A percentile compares a stretch with the other conserved stretches of the same genome.
Conservation (phyloP, 352 stramenopile species). For the Phytopythium kandeliae region DNA sequence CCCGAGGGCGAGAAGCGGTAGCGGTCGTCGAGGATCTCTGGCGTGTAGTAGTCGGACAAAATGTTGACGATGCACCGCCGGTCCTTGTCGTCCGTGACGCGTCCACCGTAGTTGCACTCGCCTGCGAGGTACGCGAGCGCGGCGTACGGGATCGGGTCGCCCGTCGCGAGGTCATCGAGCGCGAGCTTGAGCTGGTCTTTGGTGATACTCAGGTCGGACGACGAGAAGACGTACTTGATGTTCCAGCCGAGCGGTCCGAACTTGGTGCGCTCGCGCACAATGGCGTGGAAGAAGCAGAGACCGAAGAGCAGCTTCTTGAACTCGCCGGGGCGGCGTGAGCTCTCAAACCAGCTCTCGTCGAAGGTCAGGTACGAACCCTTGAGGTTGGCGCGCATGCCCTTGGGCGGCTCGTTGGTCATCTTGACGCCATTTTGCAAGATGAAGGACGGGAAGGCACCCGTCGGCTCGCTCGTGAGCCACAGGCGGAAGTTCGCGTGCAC, state of each 20-base stretch:
- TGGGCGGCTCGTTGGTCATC: constrained; percentile 95
- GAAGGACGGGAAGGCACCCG: constrained; percentile 90
- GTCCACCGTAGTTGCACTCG: constrained; percentile 94
- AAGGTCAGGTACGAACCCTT: constrained; percentile 89
- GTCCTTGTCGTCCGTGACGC: constrained; percentile 94
- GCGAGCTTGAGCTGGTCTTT: constrained; percentile 85
- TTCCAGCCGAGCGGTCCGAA: constrained; percentile 86
- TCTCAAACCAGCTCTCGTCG: constrained; percentile 68
- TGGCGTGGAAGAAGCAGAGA: constrained; percentile 92
- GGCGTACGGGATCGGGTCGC: constrained; percentile 84
- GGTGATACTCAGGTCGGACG: constrained; percentile 78
- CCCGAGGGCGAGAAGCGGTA: constrained; percentile 85
- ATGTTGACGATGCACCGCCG: constrained; percentile 83
- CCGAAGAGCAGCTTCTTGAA: constrained; percentile 87
- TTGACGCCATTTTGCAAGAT: constrained; percentile 93
- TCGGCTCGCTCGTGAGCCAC: constrained; percentile 94
- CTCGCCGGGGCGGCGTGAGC: constrained; percentile 42
- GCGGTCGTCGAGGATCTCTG: constrained; percentile 61
- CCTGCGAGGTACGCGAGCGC: constrained; percentile 89
- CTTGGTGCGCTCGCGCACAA: constrained; percentile 82
- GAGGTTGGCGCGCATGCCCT: constrained; percentile 92
- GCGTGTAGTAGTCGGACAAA: constrained; percentile 80
- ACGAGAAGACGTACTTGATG: constrained; percentile 88
- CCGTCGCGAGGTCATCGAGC: constrained; percentile 55
- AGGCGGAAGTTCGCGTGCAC: constrained; percentile 91